phyloP scores from a whole-genome alignment of 2,329 filamentous ascomycete genomes.

The Pseudogymnoascus sp. region DNA sequence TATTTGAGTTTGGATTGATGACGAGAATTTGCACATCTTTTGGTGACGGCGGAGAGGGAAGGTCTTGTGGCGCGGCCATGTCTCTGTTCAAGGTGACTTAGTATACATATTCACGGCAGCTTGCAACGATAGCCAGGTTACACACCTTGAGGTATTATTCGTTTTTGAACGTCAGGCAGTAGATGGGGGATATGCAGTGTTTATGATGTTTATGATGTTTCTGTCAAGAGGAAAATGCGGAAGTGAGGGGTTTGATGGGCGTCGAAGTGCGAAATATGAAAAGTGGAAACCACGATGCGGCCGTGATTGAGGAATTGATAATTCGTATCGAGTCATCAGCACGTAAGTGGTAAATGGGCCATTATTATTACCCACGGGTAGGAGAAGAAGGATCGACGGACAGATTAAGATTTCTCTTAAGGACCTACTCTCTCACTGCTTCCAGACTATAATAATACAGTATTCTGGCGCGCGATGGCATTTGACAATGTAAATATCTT shows the following conservation, averaged over 20 bases:
- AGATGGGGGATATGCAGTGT: neutral
- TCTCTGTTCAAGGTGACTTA: neutral
- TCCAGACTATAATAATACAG: neutral
- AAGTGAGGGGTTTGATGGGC: neutral
- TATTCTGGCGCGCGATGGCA: neutral
- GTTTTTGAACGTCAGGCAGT: neutral
- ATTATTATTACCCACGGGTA: neutral
- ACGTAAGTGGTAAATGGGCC: neutral
- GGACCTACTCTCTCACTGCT: neutral
- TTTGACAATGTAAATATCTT: neutral
- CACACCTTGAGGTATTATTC: neutral
- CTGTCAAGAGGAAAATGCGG: neutral
- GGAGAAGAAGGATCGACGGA: neutral
- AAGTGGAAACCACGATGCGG: constrained; percentile 4
- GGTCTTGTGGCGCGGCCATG: neutral
- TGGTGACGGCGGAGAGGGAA: neutral
- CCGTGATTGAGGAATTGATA: constrained; percentile 8
- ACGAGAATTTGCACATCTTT: constrained; percentile 48
- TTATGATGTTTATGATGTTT: neutral
- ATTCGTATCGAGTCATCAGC: constrained; percentile 8
- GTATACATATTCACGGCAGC: neutral
- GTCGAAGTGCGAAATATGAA: neutral
- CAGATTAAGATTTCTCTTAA: neutral
- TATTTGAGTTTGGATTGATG: constrained; percentile 72
- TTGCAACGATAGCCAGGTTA: neutral